Conservation (phyloP, 2,329 filamentous ascomycete genomes). For the Tolypocladium paradoxum region DNA sequence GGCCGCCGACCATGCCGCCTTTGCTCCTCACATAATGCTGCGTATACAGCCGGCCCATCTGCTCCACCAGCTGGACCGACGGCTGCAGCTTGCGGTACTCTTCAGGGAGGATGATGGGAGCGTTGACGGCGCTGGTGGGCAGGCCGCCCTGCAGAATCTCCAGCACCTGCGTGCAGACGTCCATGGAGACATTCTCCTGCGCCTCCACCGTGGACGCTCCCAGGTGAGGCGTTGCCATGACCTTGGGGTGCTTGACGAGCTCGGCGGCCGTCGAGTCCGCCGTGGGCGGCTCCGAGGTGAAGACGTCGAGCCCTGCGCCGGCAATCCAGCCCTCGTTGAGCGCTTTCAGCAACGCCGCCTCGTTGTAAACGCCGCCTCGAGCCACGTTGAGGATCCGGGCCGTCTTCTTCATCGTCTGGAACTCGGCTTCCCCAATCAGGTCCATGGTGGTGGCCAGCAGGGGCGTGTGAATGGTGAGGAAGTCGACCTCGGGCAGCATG, state of each 20-base stretch:
- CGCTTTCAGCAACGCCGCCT: constrained; percentile 58
- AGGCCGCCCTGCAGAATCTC: constrained; percentile 62
- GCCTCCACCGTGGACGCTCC: constrained; percentile 74
- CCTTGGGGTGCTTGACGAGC: constrained; percentile 58
- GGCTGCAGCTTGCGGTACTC: constrained; percentile 71
- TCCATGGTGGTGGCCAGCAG: constrained; percentile 67
- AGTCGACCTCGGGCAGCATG: constrained; percentile 58
- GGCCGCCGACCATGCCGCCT: constrained; percentile 42
- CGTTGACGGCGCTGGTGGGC: constrained; percentile 69
- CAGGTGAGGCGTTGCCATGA: constrained; percentile 69
- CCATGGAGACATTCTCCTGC: constrained; percentile 73
- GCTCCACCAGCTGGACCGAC: constrained; percentile 65
- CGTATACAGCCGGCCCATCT: constrained; percentile 69
- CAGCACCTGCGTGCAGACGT: constrained; percentile 71
- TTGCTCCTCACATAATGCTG: constrained; percentile 52
- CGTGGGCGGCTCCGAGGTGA: constrained; percentile 59
- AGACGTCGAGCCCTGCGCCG: constrained; percentile 71
- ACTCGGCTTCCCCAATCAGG: constrained; percentile 56
- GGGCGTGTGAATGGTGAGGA: constrained; percentile 73
- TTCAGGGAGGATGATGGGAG: constrained; percentile 69
- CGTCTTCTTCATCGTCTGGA: constrained; percentile 61
- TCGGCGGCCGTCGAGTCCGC: constrained; percentile 44
- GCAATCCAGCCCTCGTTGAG: constrained; percentile 61
- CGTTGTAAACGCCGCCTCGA: constrained; percentile 70
- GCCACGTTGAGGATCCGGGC: constrained; percentile 71